Percentiles rank a stretch among this genome's conserved stretches.
These are phyloP conservation scores for Monosporascus sp. DNA, from an alignment of 2,329 filamentous ascomycete genomes.

Conservation along the genomic window DNA sequence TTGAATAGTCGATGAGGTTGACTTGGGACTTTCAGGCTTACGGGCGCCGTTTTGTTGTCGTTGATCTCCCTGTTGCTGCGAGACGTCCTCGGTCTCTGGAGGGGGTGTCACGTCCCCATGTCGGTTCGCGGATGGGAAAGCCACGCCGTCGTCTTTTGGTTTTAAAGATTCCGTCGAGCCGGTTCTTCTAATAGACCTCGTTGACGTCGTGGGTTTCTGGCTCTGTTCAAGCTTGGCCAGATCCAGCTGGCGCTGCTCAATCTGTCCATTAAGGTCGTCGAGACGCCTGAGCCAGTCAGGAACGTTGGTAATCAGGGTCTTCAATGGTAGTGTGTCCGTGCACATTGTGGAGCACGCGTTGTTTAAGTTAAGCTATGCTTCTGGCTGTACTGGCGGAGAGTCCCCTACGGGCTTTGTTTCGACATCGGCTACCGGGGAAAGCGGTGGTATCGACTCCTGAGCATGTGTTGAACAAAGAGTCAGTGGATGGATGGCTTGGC, in stretches of 20 bases:
- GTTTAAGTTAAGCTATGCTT: not conserved
- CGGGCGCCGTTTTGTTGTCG: constrained; percentile 12
- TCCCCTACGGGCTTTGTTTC: not conserved
- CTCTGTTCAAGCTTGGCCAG: constrained; percentile 43
- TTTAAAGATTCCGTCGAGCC: constrained; percentile 51
- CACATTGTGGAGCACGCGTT: constrained; percentile 26
- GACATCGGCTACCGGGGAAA: not conserved
- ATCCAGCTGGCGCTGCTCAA: constrained; percentile 56
- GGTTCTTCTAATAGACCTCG: constrained; percentile 42
- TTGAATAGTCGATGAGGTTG: constrained; percentile 28
- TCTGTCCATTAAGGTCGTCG: constrained; percentile 55
- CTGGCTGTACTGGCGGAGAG: not conserved
- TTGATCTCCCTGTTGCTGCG: constrained; percentile 13
- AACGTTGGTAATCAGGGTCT: constrained; percentile 48
- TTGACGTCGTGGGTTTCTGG: constrained; percentile 26
- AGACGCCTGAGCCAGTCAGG: constrained; percentile 56
- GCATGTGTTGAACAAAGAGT: not conserved
- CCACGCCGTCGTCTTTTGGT: constrained; percentile 39
- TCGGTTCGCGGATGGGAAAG: constrained; percentile 12
- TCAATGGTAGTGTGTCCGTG: constrained; percentile 55
- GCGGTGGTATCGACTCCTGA: not conserved
- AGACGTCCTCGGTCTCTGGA: constrained; percentile 11
- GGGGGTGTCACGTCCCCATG: constrained; percentile 6
- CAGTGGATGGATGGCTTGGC: not conserved
- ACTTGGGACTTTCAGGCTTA: constrained; percentile 30